Evolutionary conservation across 2,329 filamentous ascomycete genomes (phyloP), one percentile per base, ranked within the genome.

Genomic region (Cyanodermella asteris): DNA sequence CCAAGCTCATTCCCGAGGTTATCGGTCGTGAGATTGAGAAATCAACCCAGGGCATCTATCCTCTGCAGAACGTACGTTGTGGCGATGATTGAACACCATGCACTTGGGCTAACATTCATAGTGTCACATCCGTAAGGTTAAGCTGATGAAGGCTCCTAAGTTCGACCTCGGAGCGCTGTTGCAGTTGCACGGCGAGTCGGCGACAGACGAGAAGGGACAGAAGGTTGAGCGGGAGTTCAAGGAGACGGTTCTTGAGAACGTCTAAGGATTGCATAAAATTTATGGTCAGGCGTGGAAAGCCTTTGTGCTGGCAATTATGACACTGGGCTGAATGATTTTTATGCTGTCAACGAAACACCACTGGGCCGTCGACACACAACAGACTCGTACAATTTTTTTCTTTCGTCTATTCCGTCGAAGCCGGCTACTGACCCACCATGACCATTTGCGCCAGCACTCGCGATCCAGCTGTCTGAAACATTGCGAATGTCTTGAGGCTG

Each of bases 51-150:
- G 84, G 87, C 59, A 97, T 97, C 62, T 97, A 97, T 64, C 87
- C 87, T 43, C 76, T 97, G 51, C 87, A 94, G 68, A 91, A 94
- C 60, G 87, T 93, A 63, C 37, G 70, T 63, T 30, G 31, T 22
- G 8, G 25, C 8, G 11, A 6, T 5, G 6, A 14, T 16, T 13
- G 16, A 13, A 21, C 12, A 16, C 11, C n/a, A 23, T 10, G n/a
- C 14, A 14, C 13, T 28, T 20, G 14, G 25, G 18, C 21, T 29
- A 23, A 33, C 37, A 13, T 9, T 16, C 13, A 7, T 44, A 94
- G 82, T 82, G 94, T 49, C 87, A 97, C 68, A 91, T 97, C 60
- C 82, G 87, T 61, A 97, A 97, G 72, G 84, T 97, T 50, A 97
- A 97, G 74, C 77, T 97, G 44, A 67, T 97, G 45, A 97, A 97